These are phyloP conservation scores for Lepidium aucheri DNA, from an alignment of 345 rosid species.

Conservation along the genomic window DNA sequence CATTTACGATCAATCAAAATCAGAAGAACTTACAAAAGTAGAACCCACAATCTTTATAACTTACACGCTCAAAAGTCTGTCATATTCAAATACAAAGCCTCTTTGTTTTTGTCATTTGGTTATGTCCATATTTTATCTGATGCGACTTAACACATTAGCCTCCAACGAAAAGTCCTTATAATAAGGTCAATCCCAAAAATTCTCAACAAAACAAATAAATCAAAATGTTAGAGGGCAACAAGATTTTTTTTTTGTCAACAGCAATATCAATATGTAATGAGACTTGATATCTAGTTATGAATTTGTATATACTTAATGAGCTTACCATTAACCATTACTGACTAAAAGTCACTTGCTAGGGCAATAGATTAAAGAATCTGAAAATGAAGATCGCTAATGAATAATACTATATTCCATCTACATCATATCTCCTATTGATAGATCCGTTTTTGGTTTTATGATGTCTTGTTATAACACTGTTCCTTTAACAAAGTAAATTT, in stretches of 20 bases:
- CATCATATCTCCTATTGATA: not conserved
- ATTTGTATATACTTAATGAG: too few species aligned
- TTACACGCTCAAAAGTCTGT: slow-evolving; percentile 19
- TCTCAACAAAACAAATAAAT: not conserved
- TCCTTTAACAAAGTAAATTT: not conserved
- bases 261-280: too few species aligned
- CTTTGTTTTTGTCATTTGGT: slow-evolving; percentile 10
- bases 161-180: slow-evolving; percentile 5
- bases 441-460: not conserved
- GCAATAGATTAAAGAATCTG: not conserved
- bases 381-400: slow-evolving; percentile 1
- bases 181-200: not conserved
- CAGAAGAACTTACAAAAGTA: slow-evolving; percentile 20
- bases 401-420: not conserved
- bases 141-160: slow-evolving; percentile 21
- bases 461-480: not conserved
- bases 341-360: too few species aligned
- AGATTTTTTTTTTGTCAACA: too few species aligned
- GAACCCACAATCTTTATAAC: slow-evolving; percentile 29
- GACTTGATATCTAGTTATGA: too few species aligned
- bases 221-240: not conserved
- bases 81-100: slow-evolving; percentile 18
- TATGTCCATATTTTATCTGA: slow-evolving; percentile 7
- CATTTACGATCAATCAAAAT: slow-evolving; percentile 9
- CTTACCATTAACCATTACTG: too few species aligned